phyloP scores from a whole-genome alignment of 768 basidiomycete species.

The Kondoa subrosea region DNA sequence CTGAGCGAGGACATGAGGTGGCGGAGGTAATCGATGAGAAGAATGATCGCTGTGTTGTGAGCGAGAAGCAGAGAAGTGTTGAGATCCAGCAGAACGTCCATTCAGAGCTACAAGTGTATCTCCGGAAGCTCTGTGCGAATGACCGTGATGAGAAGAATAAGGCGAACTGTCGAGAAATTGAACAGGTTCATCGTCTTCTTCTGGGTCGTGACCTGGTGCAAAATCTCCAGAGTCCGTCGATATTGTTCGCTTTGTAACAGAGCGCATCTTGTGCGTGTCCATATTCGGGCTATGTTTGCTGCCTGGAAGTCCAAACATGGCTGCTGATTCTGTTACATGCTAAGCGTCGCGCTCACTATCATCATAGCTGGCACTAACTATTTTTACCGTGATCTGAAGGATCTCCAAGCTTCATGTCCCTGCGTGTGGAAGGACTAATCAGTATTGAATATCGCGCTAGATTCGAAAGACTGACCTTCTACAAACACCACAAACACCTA shows the following conservation, averaged over 20 bases:
- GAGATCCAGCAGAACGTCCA: background rate
- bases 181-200: constrained; percentile 73
- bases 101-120: background rate
- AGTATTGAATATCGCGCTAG: no score
- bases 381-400: constrained; percentile 61
- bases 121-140: constrained; percentile 7
- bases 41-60: constrained; percentile 15
- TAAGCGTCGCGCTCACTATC: background rate
- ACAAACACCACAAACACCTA: constrained; percentile 94
- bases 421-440: no score
- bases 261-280: constrained; percentile 29
- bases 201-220: constrained; percentile 40
- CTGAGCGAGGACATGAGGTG: constrained; percentile 36
- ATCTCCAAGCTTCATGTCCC: constrained; percentile 90
- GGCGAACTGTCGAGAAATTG: background rate
- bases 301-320: constrained; percentile 74
- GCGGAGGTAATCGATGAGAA: constrained; percentile 2
- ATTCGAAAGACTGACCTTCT: no score
- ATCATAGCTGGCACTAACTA: constrained; percentile 41
- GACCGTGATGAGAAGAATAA: background rate
- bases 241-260: constrained; percentile 26
- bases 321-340: constrained; percentile 57
- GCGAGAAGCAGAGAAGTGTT: constrained; percentile 13
- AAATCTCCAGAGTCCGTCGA: constrained; percentile 21
- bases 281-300: constrained; percentile 27